Evolutionary conservation across 306 rosid genomes (phyloP).

Genomic region (Coriaria nepalensis): DNA sequence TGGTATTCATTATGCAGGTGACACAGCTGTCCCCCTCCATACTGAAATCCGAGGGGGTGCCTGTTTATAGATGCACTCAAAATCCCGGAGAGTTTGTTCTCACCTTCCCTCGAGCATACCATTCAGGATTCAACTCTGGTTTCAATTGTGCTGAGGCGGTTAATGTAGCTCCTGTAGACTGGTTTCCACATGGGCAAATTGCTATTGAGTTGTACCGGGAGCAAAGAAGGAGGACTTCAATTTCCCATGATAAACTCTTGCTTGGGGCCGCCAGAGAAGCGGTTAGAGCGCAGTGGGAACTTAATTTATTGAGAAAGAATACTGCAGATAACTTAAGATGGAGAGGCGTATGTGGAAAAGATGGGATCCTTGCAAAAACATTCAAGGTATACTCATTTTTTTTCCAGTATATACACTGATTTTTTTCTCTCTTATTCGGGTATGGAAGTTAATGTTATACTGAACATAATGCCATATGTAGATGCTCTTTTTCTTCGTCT

Average conservation of each 20-base stretch:
- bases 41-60: constrained; percentile 78
- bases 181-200: constrained; percentile 94
- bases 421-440: constrained; percentile 14
- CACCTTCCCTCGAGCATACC: constrained; percentile 98
- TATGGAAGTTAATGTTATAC: neutral
- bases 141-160: constrained; percentile 99
- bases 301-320: constrained; percentile 69
- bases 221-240: constrained; percentile 86
- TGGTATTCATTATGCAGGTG: constrained; percentile 36
- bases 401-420: too few relatives aligned
- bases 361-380: constrained; percentile 62
- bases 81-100: constrained; percentile 91
- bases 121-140: constrained; percentile 94
- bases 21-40: constrained; percentile 97
- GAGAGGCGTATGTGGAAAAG: constrained; percentile 81
- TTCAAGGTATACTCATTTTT: constrained; percentile 54
- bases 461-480: too few relatives aligned
- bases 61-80: constrained; percentile 93
- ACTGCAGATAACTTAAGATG: constrained; percentile 64
- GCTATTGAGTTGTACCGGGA: constrained; percentile 74
- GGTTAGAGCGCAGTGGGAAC: constrained; percentile 94
- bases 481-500: too few relatives aligned
- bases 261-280: constrained; percentile 99
- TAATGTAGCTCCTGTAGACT: constrained; percentile 96
- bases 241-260: constrained; percentile 90